Evolutionary conservation across 306 rosid genomes (phyloP).

Genomic region (Crotalaria pallida): DNA sequence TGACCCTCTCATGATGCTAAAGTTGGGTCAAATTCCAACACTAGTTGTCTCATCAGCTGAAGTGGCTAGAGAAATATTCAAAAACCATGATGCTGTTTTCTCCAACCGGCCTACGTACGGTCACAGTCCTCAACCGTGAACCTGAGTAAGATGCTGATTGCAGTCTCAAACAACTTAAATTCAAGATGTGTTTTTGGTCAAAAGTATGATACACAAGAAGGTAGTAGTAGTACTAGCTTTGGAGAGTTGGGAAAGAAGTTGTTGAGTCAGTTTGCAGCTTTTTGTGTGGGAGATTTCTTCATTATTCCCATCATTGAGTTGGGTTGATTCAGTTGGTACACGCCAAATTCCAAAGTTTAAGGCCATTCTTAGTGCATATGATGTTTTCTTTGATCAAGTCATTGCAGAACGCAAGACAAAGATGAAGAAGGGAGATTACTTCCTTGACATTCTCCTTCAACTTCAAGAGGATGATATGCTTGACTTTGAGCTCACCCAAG

Average conservation of each 20-base stretch:
- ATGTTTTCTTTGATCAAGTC: not conserved
- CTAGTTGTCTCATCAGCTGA: conserved; percentile 1
- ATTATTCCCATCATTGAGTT: conserved; percentile 10
- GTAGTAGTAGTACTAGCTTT: not conserved
- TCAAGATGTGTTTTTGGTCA: conserved; percentile 19
- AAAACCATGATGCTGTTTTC: conserved; percentile 2
- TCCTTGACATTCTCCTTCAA: conserved; percentile 9
- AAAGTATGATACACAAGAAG: conserved; percentile 4
- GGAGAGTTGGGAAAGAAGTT: not conserved
- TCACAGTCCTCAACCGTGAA: not conserved
- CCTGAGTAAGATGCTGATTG: conserved; percentile 1
- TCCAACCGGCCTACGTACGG: not conserved
- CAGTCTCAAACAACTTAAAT: conserved; percentile 6
- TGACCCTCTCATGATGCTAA: not conserved
- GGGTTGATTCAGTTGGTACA: conserved; percentile 16
- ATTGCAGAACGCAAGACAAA: not conserved
- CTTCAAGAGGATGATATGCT: conserved; percentile 2
- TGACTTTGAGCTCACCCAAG: not conserved
- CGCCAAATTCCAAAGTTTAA: not conserved
- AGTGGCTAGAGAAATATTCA: not conserved
- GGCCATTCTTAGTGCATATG: not conserved
- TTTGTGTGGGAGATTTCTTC: conserved; percentile 15
- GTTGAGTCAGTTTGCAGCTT: not conserved
- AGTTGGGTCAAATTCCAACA: not conserved
- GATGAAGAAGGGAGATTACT: not conserved